Evolutionary conservation across 1,284 basidiomycete species (phyloP).

Genomic region (Phylloporus sp.): DNA sequence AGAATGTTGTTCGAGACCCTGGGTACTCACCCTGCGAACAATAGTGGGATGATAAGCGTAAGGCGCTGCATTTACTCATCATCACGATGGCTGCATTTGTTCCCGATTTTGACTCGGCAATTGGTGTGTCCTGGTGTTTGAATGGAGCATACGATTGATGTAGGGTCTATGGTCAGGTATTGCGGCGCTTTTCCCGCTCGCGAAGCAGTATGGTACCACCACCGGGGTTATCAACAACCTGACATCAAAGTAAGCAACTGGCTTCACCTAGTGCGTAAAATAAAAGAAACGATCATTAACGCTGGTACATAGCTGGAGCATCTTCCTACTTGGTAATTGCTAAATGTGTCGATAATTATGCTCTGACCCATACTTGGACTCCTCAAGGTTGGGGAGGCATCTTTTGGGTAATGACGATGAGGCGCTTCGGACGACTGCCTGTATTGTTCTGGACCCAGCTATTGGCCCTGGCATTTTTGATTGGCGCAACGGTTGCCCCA

Average conservation of each 20-base stretch:
- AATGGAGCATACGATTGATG: too few species aligned
- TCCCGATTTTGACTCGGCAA: constrained; percentile 58
- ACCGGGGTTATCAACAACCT: constrained; percentile 57
- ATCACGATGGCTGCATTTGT: constrained; percentile 55
- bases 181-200: constrained; percentile 53
- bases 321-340: constrained; percentile 53
- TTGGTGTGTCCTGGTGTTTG: constrained; percentile 40
- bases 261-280: not conserved
- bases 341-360: not conserved
- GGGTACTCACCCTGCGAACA: not conserved
- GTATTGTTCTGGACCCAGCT: constrained; percentile 64
- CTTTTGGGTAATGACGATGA: constrained; percentile 56
- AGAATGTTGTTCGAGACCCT: not conserved
- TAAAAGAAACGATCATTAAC: not conserved
- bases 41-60: constrained; percentile 49
- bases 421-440: constrained; percentile 59
- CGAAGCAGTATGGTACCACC: constrained; percentile 53
- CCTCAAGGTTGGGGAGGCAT: constrained; percentile 59
- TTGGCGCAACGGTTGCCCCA: constrained; percentile 59
- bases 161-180: constrained; percentile 43
- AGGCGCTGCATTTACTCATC: constrained; percentile 52
- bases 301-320: constrained; percentile 49
- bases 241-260: constrained; percentile 49
- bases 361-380: constrained; percentile 7
- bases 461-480: constrained; percentile 48